These are phyloP conservation scores for Globisporangium canariense DNA, from an alignment of 352 stramenopile genomes.

Conservation along the genomic window DNA sequence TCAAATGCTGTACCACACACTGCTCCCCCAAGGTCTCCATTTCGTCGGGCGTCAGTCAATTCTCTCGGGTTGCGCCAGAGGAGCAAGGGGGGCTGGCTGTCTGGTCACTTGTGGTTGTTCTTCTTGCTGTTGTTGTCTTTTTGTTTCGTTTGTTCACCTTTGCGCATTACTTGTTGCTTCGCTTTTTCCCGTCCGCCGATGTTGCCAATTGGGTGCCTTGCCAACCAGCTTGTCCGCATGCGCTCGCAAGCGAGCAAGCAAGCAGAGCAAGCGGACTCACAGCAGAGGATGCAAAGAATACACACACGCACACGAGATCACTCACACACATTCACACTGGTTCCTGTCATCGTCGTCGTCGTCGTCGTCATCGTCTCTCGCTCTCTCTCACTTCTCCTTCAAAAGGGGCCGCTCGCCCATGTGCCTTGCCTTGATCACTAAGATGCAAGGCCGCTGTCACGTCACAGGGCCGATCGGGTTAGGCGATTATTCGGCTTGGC, in stretches of 20 bases:
- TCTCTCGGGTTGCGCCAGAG: background rate
- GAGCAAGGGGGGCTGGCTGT: background rate
- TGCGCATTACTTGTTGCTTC: background rate
- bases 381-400: background rate
- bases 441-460: no score
- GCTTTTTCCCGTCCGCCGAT: background rate
- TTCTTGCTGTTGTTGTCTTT: background rate
- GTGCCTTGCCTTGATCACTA: no score
- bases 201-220: no score
- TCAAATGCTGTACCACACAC: background rate
- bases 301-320: constrained; percentile 1
- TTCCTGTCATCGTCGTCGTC: background rate
- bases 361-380: background rate
- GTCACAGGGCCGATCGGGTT: background rate
- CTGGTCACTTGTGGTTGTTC: background rate
- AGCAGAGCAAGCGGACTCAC: background rate
- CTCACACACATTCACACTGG: constrained; percentile 2
- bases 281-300: background rate
- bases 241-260: no score
- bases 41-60: background rate
- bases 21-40: background rate
- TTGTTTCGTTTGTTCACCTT: constrained; percentile 3
- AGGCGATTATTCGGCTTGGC: background rate
- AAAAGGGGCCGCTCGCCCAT: background rate
- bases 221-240: no score